A percentile compares a stretch with the other conserved stretches of the same genome.
Evolutionary conservation across 768 basidiomycete species (phyloP).

Genomic region (Mycena crocata): DNA sequence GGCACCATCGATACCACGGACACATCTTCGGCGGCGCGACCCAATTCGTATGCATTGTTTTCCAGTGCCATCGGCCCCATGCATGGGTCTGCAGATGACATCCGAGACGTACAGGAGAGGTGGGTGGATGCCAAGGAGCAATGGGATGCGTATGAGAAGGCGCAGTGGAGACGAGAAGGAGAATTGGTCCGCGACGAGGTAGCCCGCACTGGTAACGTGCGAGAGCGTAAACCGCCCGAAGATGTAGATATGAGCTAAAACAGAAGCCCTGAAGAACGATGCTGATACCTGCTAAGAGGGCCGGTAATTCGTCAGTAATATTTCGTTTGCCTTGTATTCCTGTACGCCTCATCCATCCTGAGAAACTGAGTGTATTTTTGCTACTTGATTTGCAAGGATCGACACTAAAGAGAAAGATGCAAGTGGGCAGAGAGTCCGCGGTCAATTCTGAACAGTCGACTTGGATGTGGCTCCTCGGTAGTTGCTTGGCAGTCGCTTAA

Average conservation of each 20-base stretch:
- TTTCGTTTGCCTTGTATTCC: no score
- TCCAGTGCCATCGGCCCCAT: slow-evolving; percentile 70
- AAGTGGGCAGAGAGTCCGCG: no score
- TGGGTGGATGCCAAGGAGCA: slow-evolving; percentile 90
- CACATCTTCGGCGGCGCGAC: slow-evolving; percentile 56
- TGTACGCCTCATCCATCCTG: no score
- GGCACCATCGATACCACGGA: slow-evolving; percentile 42
- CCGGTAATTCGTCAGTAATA: no score
- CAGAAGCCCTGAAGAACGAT: no score
- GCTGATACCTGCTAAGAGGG: no score
- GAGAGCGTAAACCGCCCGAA: slow-evolving; percentile 44
- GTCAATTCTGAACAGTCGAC: no score
- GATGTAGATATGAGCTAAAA: slow-evolving; percentile 25
- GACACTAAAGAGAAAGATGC: no score
- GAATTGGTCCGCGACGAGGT: slow-evolving; percentile 62
- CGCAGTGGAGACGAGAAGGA: slow-evolving; percentile 82
- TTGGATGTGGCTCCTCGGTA: no score
- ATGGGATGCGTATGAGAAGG: slow-evolving; percentile 85
- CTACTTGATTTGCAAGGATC: no score
- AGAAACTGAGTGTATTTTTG: no score
- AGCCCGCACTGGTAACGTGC: slow-evolving; percentile 42
- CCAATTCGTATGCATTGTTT: slow-evolving; percentile 78
- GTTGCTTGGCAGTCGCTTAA: no score
- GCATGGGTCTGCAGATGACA: slow-evolving; percentile 60
- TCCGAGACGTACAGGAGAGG: slow-evolving; percentile 68